phyloP scores from a whole-genome alignment of 257 asterid genomes.

The Capsicum chinense region DNA sequence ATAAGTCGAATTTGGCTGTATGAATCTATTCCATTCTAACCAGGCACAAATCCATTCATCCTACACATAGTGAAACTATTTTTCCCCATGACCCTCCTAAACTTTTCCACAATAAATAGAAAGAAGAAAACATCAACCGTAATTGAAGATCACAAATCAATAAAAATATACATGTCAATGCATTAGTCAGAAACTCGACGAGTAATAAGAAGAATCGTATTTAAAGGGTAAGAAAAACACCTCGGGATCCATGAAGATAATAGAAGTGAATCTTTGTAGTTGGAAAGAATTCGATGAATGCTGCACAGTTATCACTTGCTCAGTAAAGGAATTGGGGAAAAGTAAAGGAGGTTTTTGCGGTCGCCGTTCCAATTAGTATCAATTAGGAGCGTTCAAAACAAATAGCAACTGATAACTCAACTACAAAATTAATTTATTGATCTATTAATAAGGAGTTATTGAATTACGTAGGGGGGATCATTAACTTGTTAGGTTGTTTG shows the following conservation, averaged over 20 bases:
- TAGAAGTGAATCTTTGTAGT: not conserved
- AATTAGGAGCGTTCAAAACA: too few relatives aligned
- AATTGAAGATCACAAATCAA: constrained; percentile 5
- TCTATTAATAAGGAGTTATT: too few relatives aligned
- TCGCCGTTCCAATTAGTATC: not conserved
- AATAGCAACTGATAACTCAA: too few relatives aligned
- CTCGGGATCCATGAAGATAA: constrained; percentile 20
- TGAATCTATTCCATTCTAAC: too few relatives aligned
- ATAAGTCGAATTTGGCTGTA: not conserved
- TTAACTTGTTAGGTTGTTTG: too few relatives aligned
- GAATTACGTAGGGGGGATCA: too few relatives aligned
- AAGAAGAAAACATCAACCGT: not conserved
- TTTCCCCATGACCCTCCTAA: not conserved
- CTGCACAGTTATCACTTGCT: not conserved
- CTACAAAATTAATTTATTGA: too few relatives aligned
- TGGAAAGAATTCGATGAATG: not conserved
- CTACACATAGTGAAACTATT: not conserved
- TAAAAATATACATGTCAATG: not conserved
- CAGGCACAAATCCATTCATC: not conserved
- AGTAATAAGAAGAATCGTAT: not conserved
- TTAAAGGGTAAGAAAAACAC: constrained; percentile 4
- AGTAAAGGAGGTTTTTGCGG: constrained; percentile 1
- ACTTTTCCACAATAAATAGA: not conserved
- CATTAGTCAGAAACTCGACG: not conserved
- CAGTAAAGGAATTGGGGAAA: not conserved